Conservation (phyloP, 1,139 yeast species). For the Yamadazyma mexicana region DNA sequence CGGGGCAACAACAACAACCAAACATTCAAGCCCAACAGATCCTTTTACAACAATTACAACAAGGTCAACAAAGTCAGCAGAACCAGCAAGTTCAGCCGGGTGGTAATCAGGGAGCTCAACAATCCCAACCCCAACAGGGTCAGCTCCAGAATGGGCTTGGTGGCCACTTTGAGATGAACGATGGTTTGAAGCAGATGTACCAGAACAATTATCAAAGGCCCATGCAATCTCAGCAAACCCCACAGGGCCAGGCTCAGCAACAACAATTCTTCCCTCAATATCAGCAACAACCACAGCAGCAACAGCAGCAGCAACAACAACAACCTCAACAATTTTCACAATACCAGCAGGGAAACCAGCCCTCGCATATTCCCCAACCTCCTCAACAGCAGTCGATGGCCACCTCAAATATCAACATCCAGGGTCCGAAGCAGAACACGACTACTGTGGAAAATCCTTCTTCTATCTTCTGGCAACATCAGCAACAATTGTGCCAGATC, state of each 20-base stretch:
- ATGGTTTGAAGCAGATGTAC: slow-evolving; percentile 32
- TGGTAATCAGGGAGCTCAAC: not conserved
- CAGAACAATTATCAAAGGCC: slow-evolving; percentile 29
- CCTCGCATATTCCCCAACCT: slow-evolving; percentile 22
- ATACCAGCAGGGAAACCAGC: slow-evolving; percentile 25
- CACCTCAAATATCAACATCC: slow-evolving; percentile 20
- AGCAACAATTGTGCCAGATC: slow-evolving; percentile 72
- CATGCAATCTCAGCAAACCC: slow-evolving; percentile 10
- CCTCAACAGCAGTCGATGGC: slow-evolving; percentile 11
- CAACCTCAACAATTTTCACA: slow-evolving; percentile 20
- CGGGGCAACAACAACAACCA: slow-evolving; percentile 25
- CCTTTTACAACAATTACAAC: slow-evolving; percentile 47
- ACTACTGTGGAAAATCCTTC: slow-evolving; percentile 49
- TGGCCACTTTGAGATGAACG: slow-evolving; percentile 22
- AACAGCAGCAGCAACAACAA: slow-evolving; percentile 18
- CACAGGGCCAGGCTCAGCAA: slow-evolving; percentile 19
- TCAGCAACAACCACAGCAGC: slow-evolving; percentile 18
- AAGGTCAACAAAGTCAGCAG: slow-evolving; percentile 29
- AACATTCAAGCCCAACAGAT: slow-evolving; percentile 47
- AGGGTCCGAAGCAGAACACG: slow-evolving; percentile 27
- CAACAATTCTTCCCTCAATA: slow-evolving; percentile 19
- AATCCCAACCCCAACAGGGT: slow-evolving; percentile 15
- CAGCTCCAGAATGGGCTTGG: slow-evolving; percentile 8
- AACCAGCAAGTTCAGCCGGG: slow-evolving; percentile 11
- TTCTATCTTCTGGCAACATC: slow-evolving; percentile 83